Conservation (phyloP, 2,329 filamentous ascomycete genomes). For the Claviceps sorghi region DNA sequence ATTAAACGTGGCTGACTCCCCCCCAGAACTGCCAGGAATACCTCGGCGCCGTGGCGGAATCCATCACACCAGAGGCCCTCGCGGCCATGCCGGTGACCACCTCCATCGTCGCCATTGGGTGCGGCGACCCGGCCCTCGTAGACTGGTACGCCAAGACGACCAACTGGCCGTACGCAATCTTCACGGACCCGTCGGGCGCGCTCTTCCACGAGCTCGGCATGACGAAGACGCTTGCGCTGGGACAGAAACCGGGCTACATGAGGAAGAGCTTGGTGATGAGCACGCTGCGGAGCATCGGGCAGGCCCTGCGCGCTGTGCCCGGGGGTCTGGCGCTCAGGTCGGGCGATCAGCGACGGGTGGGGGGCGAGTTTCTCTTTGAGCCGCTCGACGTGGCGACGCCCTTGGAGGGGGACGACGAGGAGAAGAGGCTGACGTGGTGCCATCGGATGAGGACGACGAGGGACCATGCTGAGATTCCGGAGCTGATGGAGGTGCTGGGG, state of each 20-base stretch:
- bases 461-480: constrained; percentile 59
- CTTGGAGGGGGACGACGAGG: constrained; percentile 21
- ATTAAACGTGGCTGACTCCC: background rate
- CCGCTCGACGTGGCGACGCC: constrained; percentile 30
- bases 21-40: constrained; percentile 62
- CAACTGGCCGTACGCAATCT: constrained; percentile 56
- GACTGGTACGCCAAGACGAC: constrained; percentile 49
- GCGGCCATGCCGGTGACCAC: constrained; percentile 39
- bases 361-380: constrained; percentile 69
- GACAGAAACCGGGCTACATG: constrained; percentile 49
- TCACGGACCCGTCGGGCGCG: constrained; percentile 54
- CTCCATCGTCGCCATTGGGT: constrained; percentile 56
- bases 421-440: constrained; percentile 60
- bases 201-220: constrained; percentile 57
- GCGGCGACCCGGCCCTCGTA: constrained; percentile 55
- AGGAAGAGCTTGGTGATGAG: constrained; percentile 36
- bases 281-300: constrained; percentile 37
- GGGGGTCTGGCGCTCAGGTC: constrained; percentile 45
- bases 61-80: constrained; percentile 38
- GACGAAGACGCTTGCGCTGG: constrained; percentile 47
- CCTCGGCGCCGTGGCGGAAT: constrained; percentile 44
- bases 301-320: constrained; percentile 44
- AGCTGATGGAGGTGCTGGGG: constrained; percentile 49
- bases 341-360: constrained; percentile 54
- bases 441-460: constrained; percentile 69